phyloP scores from a whole-genome alignment of 2,329 filamentous ascomycete genomes.

The Bipolaris bicolor region DNA sequence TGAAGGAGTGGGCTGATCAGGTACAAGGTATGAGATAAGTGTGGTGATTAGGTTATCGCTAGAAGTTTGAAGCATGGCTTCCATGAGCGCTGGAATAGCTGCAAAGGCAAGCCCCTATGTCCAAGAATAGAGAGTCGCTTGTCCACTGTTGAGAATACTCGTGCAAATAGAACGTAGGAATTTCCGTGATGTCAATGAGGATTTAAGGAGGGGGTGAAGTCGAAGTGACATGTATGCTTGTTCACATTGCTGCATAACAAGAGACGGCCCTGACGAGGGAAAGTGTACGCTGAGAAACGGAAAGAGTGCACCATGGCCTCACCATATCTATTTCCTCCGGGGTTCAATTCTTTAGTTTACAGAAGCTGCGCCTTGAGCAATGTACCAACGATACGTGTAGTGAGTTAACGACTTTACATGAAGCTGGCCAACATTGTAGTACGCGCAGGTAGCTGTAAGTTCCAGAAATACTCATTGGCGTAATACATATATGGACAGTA shows the following conservation, averaged over 20 bases:
- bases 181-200: neutral
- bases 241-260: neutral
- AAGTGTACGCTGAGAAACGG: too few species aligned
- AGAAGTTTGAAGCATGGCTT: conserved; percentile 5
- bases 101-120: neutral
- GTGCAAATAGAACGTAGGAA: neutral
- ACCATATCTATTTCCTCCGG: neutral
- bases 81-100: neutral
- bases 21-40: conserved; percentile 8
- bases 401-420: too few species aligned
- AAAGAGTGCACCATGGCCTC: neutral
- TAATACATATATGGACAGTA: too few species aligned
- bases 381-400: too few species aligned
- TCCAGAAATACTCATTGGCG: neutral
- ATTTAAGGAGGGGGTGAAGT: neutral
- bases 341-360: neutral
- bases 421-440: neutral
- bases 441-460: neutral
- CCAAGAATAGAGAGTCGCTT: neutral
- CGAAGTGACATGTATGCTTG: neutral
- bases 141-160: neutral
- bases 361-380: neutral
- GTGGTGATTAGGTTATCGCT: conserved; percentile 10
- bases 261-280: neutral
- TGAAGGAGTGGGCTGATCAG: neutral